phyloP scores from a whole-genome alignment of 1,284 basidiomycete species.

The Heterobasidion annosum region DNA sequence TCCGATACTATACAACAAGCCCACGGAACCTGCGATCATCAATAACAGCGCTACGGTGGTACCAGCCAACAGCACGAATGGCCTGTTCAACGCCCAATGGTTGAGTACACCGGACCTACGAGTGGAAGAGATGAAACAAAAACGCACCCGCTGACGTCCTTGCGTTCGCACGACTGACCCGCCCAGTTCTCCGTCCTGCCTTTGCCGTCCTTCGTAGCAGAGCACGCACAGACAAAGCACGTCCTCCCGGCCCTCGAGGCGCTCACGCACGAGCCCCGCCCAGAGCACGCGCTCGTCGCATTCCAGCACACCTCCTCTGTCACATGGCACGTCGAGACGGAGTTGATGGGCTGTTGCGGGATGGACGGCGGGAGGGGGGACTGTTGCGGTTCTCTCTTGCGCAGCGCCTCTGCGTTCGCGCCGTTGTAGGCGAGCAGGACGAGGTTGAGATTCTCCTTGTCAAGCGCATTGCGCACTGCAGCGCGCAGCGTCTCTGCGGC shows the following conservation, averaged over 20 bases:
- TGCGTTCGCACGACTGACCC: constrained; percentile 64
- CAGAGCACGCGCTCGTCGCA: constrained; percentile 58
- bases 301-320: constrained; percentile 48
- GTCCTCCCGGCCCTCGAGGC: constrained; percentile 52
- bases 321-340: constrained; percentile 56
- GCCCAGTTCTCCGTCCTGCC: constrained; percentile 61
- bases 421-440: constrained; percentile 36
- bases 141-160: constrained; percentile 69
- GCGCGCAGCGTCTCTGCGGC: constrained; percentile 34
- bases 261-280: constrained; percentile 56
- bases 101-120: constrained; percentile 6
- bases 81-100: constrained; percentile 25
- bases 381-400: constrained; percentile 26
- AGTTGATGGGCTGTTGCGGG: constrained; percentile 47
- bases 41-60: constrained; percentile 56
- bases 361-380: constrained; percentile 40
- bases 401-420: neutral
- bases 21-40: constrained; percentile 57
- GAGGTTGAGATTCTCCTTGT: constrained; percentile 31
- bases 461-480: constrained; percentile 31
- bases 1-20: constrained; percentile 55
- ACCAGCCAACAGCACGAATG: constrained; percentile 66
- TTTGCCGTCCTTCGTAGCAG: constrained; percentile 34
- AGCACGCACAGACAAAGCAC: constrained; percentile 69
- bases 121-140: neutral